Evolutionary conservation across 352 stramenopile species (phyloP).

Genomic region (Phytophthora pinifolia): DNA sequence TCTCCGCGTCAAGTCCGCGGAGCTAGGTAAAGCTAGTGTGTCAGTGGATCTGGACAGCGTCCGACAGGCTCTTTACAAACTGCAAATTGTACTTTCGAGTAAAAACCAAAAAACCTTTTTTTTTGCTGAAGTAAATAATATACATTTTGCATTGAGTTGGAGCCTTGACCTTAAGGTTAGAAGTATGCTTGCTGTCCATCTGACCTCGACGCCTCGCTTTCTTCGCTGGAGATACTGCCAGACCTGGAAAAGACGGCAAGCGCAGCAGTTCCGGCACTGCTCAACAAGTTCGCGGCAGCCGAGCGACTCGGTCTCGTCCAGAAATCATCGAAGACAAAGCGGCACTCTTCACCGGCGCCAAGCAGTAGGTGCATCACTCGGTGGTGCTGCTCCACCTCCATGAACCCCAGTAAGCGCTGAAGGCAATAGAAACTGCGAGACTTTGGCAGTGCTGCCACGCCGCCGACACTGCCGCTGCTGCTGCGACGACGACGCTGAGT

Average conservation of each 20-base stretch:
- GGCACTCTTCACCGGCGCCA: slow-evolving; percentile 51
- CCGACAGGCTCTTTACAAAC: no score
- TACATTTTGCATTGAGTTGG: not conserved
- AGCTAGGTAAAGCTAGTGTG: no score
- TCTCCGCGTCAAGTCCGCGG: no score
- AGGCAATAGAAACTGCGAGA: slow-evolving; percentile 65
- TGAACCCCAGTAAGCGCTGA: slow-evolving; percentile 61
- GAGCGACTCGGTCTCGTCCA: slow-evolving; percentile 47
- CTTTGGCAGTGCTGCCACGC: slow-evolving; percentile 28
- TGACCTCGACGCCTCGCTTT: not conserved
- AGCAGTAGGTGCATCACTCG: slow-evolving; percentile 60
- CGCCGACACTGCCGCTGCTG: slow-evolving; percentile 15
- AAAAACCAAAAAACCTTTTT: not conserved
- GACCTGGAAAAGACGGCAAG: slow-evolving; percentile 19
- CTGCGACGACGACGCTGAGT: slow-evolving; percentile 16
- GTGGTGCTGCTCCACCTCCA: slow-evolving; percentile 53
- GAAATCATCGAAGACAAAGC: slow-evolving; percentile 60
- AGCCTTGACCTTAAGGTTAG: not conserved
- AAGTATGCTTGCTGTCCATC: slow-evolving; percentile 14
- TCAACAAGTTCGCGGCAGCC: slow-evolving; percentile 20
- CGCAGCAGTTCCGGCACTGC: slow-evolving; percentile 15
- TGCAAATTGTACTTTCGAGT: not conserved
- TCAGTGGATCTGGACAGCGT: no score
- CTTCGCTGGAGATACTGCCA: not conserved
- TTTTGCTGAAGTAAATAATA: slow-evolving; percentile 11